Evolutionary conservation across 2,329 filamentous ascomycete species (phyloP).

Genomic region (Cercospora citrullina): DNA sequence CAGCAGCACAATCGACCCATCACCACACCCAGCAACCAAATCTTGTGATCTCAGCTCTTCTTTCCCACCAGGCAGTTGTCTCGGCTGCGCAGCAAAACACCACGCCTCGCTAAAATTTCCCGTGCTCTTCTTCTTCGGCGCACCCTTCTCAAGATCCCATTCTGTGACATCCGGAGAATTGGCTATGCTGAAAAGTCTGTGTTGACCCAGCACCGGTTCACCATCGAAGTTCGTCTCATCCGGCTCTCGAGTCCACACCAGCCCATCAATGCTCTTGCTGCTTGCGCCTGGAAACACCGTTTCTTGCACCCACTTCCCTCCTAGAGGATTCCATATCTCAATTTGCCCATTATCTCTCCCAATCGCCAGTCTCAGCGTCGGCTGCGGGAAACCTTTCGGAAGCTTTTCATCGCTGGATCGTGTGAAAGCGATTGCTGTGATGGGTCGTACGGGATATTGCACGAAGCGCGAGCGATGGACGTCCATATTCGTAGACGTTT

Average conservation of each 20-base stretch:
- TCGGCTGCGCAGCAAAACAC: slow-evolving; percentile 88
- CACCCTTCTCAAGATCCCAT: slow-evolving; percentile 83
- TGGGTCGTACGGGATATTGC: slow-evolving; percentile 83
- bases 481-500: slow-evolving; percentile 64
- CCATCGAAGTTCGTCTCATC: slow-evolving; percentile 67
- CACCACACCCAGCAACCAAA: slow-evolving; percentile 84
- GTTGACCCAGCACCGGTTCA: slow-evolving; percentile 64
- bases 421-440: slow-evolving; percentile 93
- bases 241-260: slow-evolving; percentile 88
- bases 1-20: slow-evolving; percentile 84
- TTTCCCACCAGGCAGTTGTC: slow-evolving; percentile 38
- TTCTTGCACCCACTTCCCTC: slow-evolving; percentile 86
- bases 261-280: slow-evolving; percentile 76
- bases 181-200: slow-evolving; percentile 93
- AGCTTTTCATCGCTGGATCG: slow-evolving; percentile 58
- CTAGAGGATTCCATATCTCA: slow-evolving; percentile 92
- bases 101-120: slow-evolving; percentile 96
- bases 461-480: slow-evolving; percentile 97
- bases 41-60: slow-evolving; percentile 49
- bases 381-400: slow-evolving; percentile 45
- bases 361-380: slow-evolving; percentile 75
- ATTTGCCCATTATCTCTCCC: slow-evolving; percentile 94
- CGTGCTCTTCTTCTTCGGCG: slow-evolving; percentile 76
- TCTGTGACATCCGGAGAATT: slow-evolving; percentile 91
- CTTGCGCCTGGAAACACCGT: slow-evolving; percentile 68